Evolutionary conservation across 2,329 filamentous ascomycete species (phyloP), one percentile per base, ranked within the genome.

Genomic region (Scedosporium minutisporum): DNA sequence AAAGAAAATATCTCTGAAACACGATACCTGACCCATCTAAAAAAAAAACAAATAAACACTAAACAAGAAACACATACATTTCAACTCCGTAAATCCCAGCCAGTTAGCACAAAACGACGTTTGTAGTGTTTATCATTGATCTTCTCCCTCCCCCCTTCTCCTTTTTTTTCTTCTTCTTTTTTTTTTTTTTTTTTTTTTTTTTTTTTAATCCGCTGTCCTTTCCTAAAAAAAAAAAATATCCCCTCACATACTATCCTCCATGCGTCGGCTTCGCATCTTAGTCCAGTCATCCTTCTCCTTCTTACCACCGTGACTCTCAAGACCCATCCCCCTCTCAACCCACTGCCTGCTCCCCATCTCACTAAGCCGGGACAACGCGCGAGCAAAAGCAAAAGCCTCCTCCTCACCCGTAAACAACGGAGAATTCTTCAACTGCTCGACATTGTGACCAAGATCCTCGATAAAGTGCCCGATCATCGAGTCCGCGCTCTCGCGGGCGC

Each of bases 261-360:
- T 82, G 79, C 88, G 88, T 66, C 81, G 77, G 69, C 85, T 88
- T 68, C 87, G 80, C 29, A 84, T 81, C 76, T 84, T 87, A 64
- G 79, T 77, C 85, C 86, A 90, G 65, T 79, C 80, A 63, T 89
- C 86, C 67, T 78, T 81, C 70, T 90, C 86, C 65, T 79, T 72
- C 77, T 86, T 85, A 2, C 87, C 87, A 12, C 87, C 87, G 65
- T 80, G 76, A 65, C 74, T 78, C 75, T 90, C 87, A 62, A 90
- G 71, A 0, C 87, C 82, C 80, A 86, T 84, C 1, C 85, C 93
- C 14, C 92, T 77, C 76, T 97, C 93, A 3, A 97, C 90, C 95
- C 95, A 99, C 73, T 97, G 89, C 73, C 87, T 85, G 72, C 91
- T 95, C 21, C 92, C 91, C 95, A 99, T 99, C 75, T 97, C 92